A percentile compares a stretch with the other conserved stretches of the same genome.
These are phyloP conservation scores for Starmera caribaea DNA, from an alignment of 805 yeast species.

Conservation along the genomic window DNA sequence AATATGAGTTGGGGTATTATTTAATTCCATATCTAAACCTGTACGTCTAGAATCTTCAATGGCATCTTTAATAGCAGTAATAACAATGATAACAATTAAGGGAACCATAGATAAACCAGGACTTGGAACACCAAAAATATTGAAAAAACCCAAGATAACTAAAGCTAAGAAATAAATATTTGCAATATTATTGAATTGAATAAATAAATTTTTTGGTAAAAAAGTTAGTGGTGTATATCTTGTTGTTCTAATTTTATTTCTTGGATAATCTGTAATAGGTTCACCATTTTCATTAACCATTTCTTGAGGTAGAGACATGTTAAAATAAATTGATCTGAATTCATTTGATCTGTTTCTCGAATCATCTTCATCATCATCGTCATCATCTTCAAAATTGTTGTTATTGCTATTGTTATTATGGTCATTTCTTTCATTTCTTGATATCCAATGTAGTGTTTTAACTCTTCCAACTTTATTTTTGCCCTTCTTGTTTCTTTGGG, in stretches of 20 bases:
- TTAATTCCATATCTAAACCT: conserved; percentile 59
- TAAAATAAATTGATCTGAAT: conserved; percentile 46
- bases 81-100: conserved; percentile 61
- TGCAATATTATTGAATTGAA: conserved; percentile 85
- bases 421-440: conserved; percentile 22
- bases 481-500: conserved; percentile 69
- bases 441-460: conserved; percentile 48
- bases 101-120: conserved; percentile 74
- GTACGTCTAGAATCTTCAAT: conserved; percentile 75
- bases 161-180: conserved; percentile 76
- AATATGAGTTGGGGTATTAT: conserved; percentile 64
- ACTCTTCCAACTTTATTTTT: conserved; percentile 50
- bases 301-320: conserved; percentile 49
- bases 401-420: conserved; percentile 14
- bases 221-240: conserved; percentile 89
- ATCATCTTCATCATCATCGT: conserved; percentile 23
- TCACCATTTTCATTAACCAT: conserved; percentile 50
- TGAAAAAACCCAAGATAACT: conserved; percentile 70
- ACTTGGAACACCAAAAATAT: conserved; percentile 71
- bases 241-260: conserved; percentile 92
- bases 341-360: conserved; percentile 27
- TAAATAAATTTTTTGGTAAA: conserved; percentile 70
- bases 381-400: conserved; percentile 15
- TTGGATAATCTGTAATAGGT: conserved; percentile 53
- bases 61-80: conserved; percentile 75